Conservation (phyloP, 2,329 filamentous ascomycete genomes). For the Ophiostoma tasmaniense region DNA sequence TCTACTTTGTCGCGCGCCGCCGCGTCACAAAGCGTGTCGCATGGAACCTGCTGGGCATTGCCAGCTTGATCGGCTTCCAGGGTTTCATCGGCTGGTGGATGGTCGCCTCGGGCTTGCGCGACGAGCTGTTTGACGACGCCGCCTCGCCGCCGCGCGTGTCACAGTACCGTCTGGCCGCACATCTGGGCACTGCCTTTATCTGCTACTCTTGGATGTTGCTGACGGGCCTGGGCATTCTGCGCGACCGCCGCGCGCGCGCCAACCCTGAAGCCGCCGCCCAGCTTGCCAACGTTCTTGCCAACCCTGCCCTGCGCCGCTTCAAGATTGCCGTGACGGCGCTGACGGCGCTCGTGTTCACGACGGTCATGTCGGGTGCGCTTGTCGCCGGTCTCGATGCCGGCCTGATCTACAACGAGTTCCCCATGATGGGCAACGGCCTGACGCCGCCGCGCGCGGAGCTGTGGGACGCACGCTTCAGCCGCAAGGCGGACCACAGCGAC, state of each 20-base stretch:
- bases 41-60: conserved; percentile 69
- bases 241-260: conserved; percentile 62
- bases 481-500: conserved; percentile 68
- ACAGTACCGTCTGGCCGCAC: conserved; percentile 85
- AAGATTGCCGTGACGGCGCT: conserved; percentile 64
- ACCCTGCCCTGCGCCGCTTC: conserved; percentile 63
- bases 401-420: conserved; percentile 98
- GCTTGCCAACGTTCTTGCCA: conserved; percentile 52
- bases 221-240: conserved; percentile 76
- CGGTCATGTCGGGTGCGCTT: conserved; percentile 85
- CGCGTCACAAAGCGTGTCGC: conserved; percentile 74
- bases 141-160: conserved; percentile 87
- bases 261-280: conserved; percentile 56
- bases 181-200: conserved; percentile 81
- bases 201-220: conserved; percentile 94
- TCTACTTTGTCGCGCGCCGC: conserved; percentile 77
- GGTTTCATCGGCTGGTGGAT: conserved; percentile 99
- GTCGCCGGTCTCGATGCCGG: conserved; percentile 94
- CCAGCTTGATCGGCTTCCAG: conserved; percentile 84
- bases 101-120: conserved; percentile 93
- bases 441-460: conserved; percentile 76
- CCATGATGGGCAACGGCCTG: conserved; percentile 80
- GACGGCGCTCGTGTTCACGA: conserved; percentile 70
- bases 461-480: conserved; percentile 76
- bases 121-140: conserved; percentile 87